phyloP scores from a whole-genome alignment of 2,329 filamentous ascomycete species.

The Botrytis porri region DNA sequence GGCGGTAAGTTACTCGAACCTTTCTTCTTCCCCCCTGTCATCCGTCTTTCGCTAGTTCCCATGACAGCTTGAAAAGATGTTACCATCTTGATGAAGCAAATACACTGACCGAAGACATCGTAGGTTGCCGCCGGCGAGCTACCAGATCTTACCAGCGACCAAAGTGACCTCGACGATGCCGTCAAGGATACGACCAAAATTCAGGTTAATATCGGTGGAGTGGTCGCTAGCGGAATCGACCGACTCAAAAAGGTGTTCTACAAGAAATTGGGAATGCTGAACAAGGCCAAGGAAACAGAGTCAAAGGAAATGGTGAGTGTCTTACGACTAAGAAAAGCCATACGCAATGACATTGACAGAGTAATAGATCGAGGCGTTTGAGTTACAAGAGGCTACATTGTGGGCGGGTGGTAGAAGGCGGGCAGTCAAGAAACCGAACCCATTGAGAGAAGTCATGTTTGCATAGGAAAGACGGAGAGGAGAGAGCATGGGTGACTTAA shows the following conservation, averaged over 20 bases:
- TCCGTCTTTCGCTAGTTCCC: not conserved
- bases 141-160: not conserved
- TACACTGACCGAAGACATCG: not conserved
- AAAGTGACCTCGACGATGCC: too few species aligned
- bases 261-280: not conserved
- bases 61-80: fast-evolving
- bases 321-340: not conserved
- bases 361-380: not conserved
- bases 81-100: not conserved
- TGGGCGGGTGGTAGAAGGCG: not conserved
- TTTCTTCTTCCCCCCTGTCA: not conserved
- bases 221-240: not conserved
- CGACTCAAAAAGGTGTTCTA: not conserved
- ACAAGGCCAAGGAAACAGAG: too few species aligned
- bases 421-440: not conserved
- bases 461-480: not conserved
- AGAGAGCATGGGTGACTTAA: fast-evolving
- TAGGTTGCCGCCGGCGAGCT: not conserved
- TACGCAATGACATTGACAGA: not conserved
- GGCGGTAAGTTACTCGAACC: not conserved
- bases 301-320: not conserved
- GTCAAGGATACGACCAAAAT: not conserved
- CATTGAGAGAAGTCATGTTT: not conserved
- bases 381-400: not conserved
- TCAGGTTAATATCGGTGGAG: too few species aligned